Percentiles rank a stretch among this genome's conserved stretches.
Evolutionary conservation across 108 stramenopile genomes (phyloP).

Genomic region (Skeletonema grethae): DNA sequence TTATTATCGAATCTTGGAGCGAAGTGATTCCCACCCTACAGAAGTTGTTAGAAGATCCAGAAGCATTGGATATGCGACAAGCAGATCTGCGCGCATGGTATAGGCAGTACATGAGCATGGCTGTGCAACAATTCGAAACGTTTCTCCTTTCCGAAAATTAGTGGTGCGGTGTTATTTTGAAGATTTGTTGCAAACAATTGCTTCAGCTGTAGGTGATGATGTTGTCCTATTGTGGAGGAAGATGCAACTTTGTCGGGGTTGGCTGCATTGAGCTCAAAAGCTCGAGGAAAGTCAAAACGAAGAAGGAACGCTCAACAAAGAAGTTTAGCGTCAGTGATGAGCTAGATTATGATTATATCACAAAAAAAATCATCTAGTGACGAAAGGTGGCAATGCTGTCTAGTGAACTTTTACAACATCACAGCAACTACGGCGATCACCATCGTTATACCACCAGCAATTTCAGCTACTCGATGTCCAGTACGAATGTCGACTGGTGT

Average conservation of each 20-base stretch:
- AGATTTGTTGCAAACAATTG: too few species aligned
- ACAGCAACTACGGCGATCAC: constrained; percentile 21
- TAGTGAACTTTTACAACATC: background rate
- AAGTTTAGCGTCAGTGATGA: too few species aligned
- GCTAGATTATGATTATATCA: too few species aligned
- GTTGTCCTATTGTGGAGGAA: too few species aligned
- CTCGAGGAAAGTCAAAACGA: too few species aligned
- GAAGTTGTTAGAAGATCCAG: constrained; percentile 31
- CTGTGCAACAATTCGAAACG: constrained; percentile 9
- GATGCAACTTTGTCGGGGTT: too few species aligned
- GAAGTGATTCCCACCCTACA: constrained; percentile 24
- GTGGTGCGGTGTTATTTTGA: too few species aligned
- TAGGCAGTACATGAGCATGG: constrained; percentile 23
- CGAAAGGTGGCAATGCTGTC: too few species aligned
- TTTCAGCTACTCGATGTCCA: constrained; percentile 40
- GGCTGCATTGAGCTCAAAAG: too few species aligned
- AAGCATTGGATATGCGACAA: constrained; percentile 44
- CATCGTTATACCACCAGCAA: constrained; percentile 48
- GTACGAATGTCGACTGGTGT: constrained; percentile 35
- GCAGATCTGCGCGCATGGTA: constrained; percentile 35
- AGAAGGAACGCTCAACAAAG: too few species aligned
- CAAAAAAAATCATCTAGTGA: too few species aligned
- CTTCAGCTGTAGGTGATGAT: too few species aligned
- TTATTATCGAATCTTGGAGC: constrained; percentile 42
- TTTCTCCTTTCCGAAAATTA: background rate